Base-by-base conservation (phyloP, 768 basidiomycete genomes). In the Pisolithus sp. region DNA sequence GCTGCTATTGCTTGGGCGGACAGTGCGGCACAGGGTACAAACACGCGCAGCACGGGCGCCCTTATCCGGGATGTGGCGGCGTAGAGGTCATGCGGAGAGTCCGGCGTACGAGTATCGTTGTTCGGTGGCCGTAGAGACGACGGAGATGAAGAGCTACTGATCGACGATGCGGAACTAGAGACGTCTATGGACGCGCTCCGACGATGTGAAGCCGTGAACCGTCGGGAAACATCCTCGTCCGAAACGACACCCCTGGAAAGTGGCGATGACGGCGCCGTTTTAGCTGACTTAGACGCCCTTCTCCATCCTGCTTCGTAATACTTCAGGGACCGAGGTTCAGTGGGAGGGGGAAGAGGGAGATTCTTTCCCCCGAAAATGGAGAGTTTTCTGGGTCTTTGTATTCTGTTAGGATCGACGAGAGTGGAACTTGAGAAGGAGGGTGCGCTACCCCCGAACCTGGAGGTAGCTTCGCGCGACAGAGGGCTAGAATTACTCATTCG, bases 11-110 rank as follows among this genome's bases (percentile, higher is more conserved):
- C 74, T 20, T 59, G 59, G 0, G 59, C 54, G 37, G 78, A 73
- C 39, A 87, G 72, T 4, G 68, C 69, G 1, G 78, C 70, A 57
- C 85, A 89, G 2, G 89, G 89, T 23, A 86, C 81, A 56, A 86
- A 92, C 45, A 86, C 80, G 24, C 85, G 83, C 43, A 85, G 70
- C 45, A 91, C 72, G 2, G 89, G 89, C 4, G 88, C 88, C 12
- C 85, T 84, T 4, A 69, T 71, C 30, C 81, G 78, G 18, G 75
- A 81, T 3, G 76, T 80, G 12, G 86, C 85, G 42, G 76, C 65
- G 42, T 62, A 66, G 37, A 91, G 71, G 56, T 88, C 86, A 60
- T 89, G 87, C 21, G 80, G 79, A 5, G 79, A 71, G 38, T 37
- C 58, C 17, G 60, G 54, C 1, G 41, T 50, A 21, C 50, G 56